Base-by-base conservation (phyloP, 2,329 filamentous ascomycete genomes). In the Aureobasidium sp. region DNA sequence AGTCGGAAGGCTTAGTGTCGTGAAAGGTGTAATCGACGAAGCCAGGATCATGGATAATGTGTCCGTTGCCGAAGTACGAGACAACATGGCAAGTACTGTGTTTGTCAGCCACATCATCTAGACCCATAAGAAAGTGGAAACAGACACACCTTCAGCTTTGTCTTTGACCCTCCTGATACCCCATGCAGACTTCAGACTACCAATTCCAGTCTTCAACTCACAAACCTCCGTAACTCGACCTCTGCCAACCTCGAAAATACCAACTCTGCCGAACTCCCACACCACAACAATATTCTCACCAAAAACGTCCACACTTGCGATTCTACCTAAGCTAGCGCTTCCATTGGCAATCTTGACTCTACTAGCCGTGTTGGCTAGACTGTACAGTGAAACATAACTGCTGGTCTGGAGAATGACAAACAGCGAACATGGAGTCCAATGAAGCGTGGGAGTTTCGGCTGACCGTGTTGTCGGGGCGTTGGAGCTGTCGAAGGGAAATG, bases 1-100 rank as follows among this genome's bases (percentile, higher is more conserved):
- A 0, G 86, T 89, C 55, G 88, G 84, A 5, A 89, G 80, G 45
- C 78, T 79, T 77, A 87, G 86, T 21, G 85, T 86, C 66, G 81
- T 80, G 59, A 85, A 76, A 5, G 87, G 75, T 61, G 81, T 78
- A 61, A 84, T 81, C 16, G 81, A 82, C 14, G 72, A 75, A 9
- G 84, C 81, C 50, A 84, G 77, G 70, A 92, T 86, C 58, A 93
- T 79, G 69, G 87, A 87, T 51, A 93, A 75, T 55, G 86, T 76
- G 73, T 94, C 90, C 70, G 87, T 89, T 49, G 89, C 87, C 49
- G 79, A 78, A 16, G 77, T 78, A 55, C 89, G 81, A 59, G 87
- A 89, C 58, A 94, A 75, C 36, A 93, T 73, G 2, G 88, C 86
- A 62, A 93, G 74, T 5, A 73, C 66, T 21, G 63, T 48, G 11